Evolutionary conservation across 164 flowering plant genomes (phyloP).

Genomic region (Magnolia officinalis): DNA sequence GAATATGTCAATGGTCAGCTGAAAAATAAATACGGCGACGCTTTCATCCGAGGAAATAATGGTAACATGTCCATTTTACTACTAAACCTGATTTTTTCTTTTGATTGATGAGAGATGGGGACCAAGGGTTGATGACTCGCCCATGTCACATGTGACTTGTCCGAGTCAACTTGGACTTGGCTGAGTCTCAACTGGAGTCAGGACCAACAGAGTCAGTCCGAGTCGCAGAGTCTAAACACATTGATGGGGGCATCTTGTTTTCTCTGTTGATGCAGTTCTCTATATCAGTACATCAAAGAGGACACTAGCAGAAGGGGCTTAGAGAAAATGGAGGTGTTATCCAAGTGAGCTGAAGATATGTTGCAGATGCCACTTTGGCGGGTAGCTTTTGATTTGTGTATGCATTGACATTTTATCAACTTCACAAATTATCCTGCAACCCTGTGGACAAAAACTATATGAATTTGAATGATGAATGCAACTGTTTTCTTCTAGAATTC

Average conservation of each 20-base stretch:
- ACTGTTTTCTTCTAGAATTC: neutral
- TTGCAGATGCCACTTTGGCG: neutral
- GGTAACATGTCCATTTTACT: constrained; percentile 36
- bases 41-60: constrained; percentile 96
- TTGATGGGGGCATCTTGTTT: neutral
- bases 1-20: constrained; percentile 97
- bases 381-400: neutral
- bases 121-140: too few relatives aligned
- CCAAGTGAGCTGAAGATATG: neutral
- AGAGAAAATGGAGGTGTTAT: constrained; percentile 8
- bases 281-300: constrained; percentile 92
- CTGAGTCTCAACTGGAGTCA: too few relatives aligned
- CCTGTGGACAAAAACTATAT: neutral
- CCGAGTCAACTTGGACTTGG: too few relatives aligned
- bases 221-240: too few relatives aligned
- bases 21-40: constrained; percentile 96
- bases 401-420: neutral
- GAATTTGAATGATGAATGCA: neutral
- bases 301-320: constrained; percentile 77
- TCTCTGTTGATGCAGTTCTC: constrained; percentile 51
- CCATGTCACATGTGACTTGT: too few relatives aligned
- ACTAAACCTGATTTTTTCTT: neutral
- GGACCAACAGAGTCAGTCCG: too few relatives aligned
- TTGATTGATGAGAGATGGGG: neutral
- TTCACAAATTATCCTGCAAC: neutral